These are phyloP conservation scores for Erysimum cheiri DNA, from an alignment of 441 rosid species.

Conservation along the genomic window DNA sequence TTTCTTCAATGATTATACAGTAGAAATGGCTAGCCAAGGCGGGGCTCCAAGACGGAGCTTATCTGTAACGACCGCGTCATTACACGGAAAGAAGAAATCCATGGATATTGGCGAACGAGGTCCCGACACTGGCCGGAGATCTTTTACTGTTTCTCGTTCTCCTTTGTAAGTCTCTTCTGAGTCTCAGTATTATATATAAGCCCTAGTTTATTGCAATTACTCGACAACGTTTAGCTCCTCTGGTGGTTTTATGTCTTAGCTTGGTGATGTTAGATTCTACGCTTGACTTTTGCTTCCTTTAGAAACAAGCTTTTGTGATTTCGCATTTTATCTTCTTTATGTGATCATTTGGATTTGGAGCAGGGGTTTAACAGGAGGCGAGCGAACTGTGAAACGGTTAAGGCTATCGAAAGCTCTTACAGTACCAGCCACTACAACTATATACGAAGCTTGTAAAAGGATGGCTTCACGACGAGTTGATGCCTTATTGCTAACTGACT, in stretches of 20 bases:
- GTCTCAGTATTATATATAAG: neutral
- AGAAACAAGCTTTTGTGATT: constrained; percentile 27
- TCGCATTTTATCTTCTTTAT: neutral
- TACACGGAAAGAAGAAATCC: constrained; percentile 61
- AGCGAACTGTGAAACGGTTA: constrained; percentile 87
- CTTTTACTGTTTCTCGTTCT: constrained; percentile 64
- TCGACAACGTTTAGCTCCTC: neutral
- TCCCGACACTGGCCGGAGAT: constrained; percentile 59
- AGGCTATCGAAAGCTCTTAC: constrained; percentile 94
- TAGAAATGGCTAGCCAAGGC: constrained; percentile 72
- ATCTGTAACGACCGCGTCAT: constrained; percentile 57
- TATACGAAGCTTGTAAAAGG: constrained; percentile 87
- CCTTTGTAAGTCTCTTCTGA: constrained; percentile 55
- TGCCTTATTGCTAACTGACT: constrained; percentile 92
- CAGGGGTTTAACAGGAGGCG: constrained; percentile 82
- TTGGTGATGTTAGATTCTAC: neutral
- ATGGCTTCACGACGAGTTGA: constrained; percentile 97
- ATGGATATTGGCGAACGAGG: constrained; percentile 57
- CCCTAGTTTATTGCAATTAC: neutral
- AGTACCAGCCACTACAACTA: constrained; percentile 79
- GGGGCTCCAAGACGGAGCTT: constrained; percentile 73
- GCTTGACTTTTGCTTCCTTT: neutral
- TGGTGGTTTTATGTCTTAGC: too few relatives aligned
- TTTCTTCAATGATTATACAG: neutral
- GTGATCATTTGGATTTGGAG: constrained; percentile 27